Base-by-base conservation (phyloP, 108 stramenopile species). In the Stephanodiscus triporus region DNA sequence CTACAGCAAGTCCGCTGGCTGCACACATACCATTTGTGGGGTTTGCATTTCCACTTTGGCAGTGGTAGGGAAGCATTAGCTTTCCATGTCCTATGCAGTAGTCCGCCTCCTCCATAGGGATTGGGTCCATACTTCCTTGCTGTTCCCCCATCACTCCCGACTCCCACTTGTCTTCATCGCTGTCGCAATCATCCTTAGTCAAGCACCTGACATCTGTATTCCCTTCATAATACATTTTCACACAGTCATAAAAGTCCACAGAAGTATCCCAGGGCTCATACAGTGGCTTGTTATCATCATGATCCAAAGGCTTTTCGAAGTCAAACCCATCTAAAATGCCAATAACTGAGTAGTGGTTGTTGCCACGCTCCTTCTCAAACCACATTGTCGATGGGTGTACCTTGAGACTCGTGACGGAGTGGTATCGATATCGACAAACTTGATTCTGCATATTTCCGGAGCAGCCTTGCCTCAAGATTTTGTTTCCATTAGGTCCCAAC, bases 91-190 rank as follows among this genome's bases (percentile, higher is more conserved):
- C 51, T 53, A 53, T 53, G 51, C 51, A 8, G 51, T 53, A 53
- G 51, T 20, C 10, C 32, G 32, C 32, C 5, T 5, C 32, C 51
- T 53, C 51, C 51, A 53, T 53, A 53, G 51, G 20, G 51, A 53
- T 53, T 26, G 51, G 51, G 51, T 53, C 51, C 51, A 53, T 53
- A 53, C 51, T 53, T 53, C 24, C 19, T 19, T 53, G 51, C 10
- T 53, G n/a, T n/a, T n/a, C n/a, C 51, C 51, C 51, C 9, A 53
- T 7, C 48, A 2, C 2, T 26, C 51, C 51, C n/a, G n/a, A 53
- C 51, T 53, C 51, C 51, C 51, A 53, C 51, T 53, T 53, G 20
- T 53, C 51, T 53, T 53, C 51, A 53, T 53, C 51, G 51, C 51
- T 53, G 51, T 53, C 51, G 10, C 51, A 53, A 53, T 53, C 51